Evolutionary conservation across 495 filamentous ascomycete species (phyloP), one percentile per base, ranked within the genome.

Genomic region (Talaromyces stipitatus): DNA sequence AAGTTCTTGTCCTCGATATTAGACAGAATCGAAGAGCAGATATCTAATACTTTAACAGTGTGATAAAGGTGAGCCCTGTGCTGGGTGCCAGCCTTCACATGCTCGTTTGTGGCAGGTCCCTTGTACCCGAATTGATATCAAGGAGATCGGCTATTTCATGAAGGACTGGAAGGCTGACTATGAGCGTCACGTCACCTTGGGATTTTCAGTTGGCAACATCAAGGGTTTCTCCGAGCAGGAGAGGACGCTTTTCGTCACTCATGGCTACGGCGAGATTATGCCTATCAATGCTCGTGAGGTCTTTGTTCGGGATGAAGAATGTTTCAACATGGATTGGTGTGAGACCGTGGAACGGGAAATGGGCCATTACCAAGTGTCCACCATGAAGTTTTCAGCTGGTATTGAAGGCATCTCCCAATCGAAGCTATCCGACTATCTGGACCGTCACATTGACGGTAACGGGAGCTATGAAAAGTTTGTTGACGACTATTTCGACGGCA

Each of bases 161-260:
- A 95, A 96, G 78, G 91, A 95, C 70, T 96, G 90, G 91, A 92
- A 88, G 73, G 91, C 89, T 14, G 91, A 96, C 64, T 95, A 90
- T 66, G 91, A 95, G 71, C 86, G 91, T 53, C 91, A 96, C 67
- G 82, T 92, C 55, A 85, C 78, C 63, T 83, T 90, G 60, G 89
- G 88, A 32, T 89, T 96, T 69, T 91, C 90, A 2, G 85, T 95
- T 32, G 90, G 85, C 65, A 95, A 96, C 65, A 92, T 96, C 74
- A 95, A 92, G 69, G 91, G 91, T 54, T 95, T 92, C 65, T 87
- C 89, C 22, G 82, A 85, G 47, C 81, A 87, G 55, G 91, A 96
- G 71, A 83, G 82, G 36, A 75, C 85, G 28, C 80, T 92, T 63
- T 90, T 85, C 77, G 88, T 92, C 62, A 91, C 87, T 2, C 91